Conservation (phyloP, 345 rosid genomes). For the Abelmoschus esculentus region DNA sequence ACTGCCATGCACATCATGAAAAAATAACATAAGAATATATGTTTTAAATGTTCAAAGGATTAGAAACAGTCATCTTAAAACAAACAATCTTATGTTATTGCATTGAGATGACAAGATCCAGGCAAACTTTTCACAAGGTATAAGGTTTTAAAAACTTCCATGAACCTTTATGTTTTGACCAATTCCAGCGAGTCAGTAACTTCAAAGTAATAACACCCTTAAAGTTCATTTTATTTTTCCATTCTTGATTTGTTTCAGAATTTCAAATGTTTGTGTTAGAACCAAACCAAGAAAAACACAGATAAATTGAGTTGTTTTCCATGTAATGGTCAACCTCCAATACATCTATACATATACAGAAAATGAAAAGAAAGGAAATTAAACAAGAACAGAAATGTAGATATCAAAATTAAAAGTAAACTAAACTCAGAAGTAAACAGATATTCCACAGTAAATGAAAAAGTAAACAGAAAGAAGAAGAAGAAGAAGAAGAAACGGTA, state of each 20-base stretch:
- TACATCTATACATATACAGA: too few relatives aligned
- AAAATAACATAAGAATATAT: not conserved
- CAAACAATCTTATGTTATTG: not conserved
- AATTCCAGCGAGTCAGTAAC: not conserved
- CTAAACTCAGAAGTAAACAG: not conserved
- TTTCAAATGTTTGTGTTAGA: not conserved
- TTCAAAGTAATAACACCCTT: not conserved
- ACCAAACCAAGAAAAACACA: not conserved
- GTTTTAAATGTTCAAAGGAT: not conserved
- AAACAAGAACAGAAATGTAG: not conserved
- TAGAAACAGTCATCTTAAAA: not conserved
- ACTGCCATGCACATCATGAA: not conserved
- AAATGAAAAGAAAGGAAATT: too few relatives aligned
- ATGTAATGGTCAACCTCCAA: not conserved
- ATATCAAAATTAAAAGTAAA: not conserved
- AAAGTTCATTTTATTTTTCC: not conserved
- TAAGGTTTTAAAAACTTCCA: not conserved
- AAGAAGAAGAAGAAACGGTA: not conserved
- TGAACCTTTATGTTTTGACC: not conserved
- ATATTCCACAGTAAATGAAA: not conserved
- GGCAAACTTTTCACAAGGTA: not conserved
- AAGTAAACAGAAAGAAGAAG: too few relatives aligned
- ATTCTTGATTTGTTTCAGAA: not conserved
- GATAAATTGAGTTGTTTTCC: too few relatives aligned
- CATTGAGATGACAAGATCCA: not conserved